Evolutionary conservation across 805 yeast species (phyloP).

Genomic region (Barnettozyma californica): DNA sequence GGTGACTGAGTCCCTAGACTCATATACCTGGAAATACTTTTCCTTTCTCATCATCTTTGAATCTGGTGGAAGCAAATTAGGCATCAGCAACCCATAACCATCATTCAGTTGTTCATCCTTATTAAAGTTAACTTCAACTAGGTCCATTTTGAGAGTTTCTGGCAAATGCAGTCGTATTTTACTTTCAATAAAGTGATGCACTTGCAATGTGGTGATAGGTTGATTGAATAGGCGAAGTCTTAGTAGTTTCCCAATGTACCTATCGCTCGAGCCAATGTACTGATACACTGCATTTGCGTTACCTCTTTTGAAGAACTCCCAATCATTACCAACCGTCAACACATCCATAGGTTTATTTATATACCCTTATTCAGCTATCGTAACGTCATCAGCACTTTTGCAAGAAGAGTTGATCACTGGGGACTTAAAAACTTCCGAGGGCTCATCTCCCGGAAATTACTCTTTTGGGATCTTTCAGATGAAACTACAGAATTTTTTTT

Average conservation of each 20-base stretch:
- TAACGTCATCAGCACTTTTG: too few species aligned
- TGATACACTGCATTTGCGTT: constrained; percentile 43
- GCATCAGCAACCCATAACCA: constrained; percentile 38
- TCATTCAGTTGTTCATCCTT: constrained; percentile 27
- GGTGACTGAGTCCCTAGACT: constrained; percentile 20
- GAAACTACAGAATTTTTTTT: constrained; percentile 4
- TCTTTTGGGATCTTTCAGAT: constrained; percentile 2
- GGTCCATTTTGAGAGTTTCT: constrained; percentile 24
- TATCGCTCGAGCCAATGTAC: constrained; percentile 33
- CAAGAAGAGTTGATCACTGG: too few species aligned
- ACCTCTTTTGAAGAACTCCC: constrained; percentile 45
- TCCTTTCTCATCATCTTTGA: constrained; percentile 27
- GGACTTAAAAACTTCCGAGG: constrained; percentile 9
- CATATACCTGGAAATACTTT: constrained; percentile 32
- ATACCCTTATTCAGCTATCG: neutral
- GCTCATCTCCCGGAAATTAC: constrained; percentile 14
- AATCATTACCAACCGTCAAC: constrained; percentile 15
- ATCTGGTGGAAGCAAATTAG: constrained; percentile 34
- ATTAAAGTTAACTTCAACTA: constrained; percentile 12
- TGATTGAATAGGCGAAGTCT: constrained; percentile 28
- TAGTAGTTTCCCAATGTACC: constrained; percentile 27
- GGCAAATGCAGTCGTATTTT: constrained; percentile 21
- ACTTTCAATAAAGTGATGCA: constrained; percentile 11
- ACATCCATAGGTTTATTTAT: neutral
- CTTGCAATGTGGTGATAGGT: constrained; percentile 10